Conservation (phyloP, 1,139 yeast genomes). For the Pichia sp. region DNA sequence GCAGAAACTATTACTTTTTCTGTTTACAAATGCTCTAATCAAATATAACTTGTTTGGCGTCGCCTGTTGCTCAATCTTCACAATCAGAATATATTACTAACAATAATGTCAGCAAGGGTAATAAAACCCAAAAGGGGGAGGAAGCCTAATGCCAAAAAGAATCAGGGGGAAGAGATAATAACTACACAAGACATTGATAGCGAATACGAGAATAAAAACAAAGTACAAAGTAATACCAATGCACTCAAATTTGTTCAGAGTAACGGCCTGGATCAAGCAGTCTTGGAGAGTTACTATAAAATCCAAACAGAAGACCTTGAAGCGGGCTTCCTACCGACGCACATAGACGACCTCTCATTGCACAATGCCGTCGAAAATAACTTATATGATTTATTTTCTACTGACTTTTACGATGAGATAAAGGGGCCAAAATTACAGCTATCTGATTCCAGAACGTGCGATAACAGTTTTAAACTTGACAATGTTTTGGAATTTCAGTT, state of each 20-base stretch:
- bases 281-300: neutral
- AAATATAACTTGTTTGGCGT: too few species aligned
- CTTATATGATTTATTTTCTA: conserved; percentile 2
- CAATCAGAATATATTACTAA: too few species aligned
- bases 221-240: neutral
- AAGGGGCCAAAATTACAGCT: neutral
- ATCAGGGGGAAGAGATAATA: neutral
- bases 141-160: neutral
- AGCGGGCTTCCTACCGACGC: conserved; percentile 1
- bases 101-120: neutral
- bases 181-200: neutral
- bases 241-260: conserved; percentile 6
- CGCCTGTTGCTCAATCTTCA: too few species aligned
- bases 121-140: neutral
- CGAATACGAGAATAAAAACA: conserved; percentile 1
- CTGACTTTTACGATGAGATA: conserved; percentile 1
- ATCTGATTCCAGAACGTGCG: neutral
- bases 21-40: too few species aligned
- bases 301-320: conserved; percentile 9
- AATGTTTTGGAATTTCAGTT: conserved; percentile 7
- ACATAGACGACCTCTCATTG: conserved; percentile 1
- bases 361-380: conserved; percentile 6
- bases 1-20: too few species aligned
- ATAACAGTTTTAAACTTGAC: neutral
- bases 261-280: conserved; percentile 1